Percentiles rank a stretch among this genome's conserved stretches.
Conservation (phyloP, 352 stramenopile species). For the Phytophthora crassamura region DNA sequence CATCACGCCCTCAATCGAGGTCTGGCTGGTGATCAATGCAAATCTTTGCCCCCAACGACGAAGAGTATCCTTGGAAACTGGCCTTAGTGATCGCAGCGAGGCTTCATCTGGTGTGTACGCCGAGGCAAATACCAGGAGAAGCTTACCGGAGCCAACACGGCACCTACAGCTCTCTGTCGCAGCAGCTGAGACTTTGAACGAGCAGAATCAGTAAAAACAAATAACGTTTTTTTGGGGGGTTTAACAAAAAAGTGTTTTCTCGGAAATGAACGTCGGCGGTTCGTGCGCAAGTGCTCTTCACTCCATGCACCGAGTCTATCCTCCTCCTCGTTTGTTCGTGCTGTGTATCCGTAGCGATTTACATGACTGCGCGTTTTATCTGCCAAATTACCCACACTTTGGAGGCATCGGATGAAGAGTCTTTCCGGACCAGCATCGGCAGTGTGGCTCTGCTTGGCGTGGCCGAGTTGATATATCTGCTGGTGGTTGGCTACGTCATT, state of each 20-base stretch:
- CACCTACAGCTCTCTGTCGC: slow-evolving; percentile 4
- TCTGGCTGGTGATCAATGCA: too few relatives aligned
- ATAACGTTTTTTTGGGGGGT: slow-evolving; percentile 11
- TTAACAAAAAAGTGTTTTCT: too few relatives aligned
- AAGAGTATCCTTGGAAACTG: too few relatives aligned
- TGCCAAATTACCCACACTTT: too few relatives aligned
- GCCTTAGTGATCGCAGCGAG: not conserved
- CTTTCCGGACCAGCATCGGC: not conserved
- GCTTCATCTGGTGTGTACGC: not conserved
- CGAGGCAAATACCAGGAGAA: not conserved
- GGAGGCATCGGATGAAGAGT: slow-evolving; percentile 5
- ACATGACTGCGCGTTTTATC: slow-evolving; percentile 17
- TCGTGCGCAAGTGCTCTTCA: too few relatives aligned
- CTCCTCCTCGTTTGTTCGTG: not conserved
- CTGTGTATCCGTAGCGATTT: not conserved
- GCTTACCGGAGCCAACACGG: not conserved
- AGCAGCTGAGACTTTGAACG: slow-evolving; percentile 8
- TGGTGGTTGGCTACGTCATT: slow-evolving; percentile 4
- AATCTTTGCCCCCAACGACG: too few relatives aligned
- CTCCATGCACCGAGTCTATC: too few relatives aligned
- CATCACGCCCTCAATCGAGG: too few relatives aligned
- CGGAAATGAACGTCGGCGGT: slow-evolving; percentile 7
- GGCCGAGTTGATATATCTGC: slow-evolving; percentile 18
- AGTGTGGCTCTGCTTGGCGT: slow-evolving; percentile 13
- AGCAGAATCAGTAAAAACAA: not conserved